Conservation (phyloP, 345 rosid species). For the Psidium guajava region DNA sequence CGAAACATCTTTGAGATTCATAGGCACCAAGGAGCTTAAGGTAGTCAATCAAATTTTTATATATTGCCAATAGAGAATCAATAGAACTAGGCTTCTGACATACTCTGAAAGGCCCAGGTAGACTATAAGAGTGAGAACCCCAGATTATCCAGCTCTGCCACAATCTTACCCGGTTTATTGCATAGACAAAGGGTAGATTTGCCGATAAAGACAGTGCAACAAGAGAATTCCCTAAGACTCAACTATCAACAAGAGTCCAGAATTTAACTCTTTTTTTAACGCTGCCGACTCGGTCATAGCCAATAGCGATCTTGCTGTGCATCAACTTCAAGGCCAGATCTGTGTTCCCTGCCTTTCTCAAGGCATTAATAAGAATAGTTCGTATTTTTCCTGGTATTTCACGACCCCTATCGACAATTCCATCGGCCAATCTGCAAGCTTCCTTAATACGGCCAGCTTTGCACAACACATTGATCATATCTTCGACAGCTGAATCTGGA, state of each 20-base stretch:
- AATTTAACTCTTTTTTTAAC: constrained; percentile 74
- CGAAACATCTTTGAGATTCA: not conserved
- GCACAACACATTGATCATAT: constrained; percentile 66
- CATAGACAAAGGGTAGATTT: not conserved
- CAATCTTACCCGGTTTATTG: not conserved
- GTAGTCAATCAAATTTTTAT: not conserved
- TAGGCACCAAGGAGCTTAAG: not conserved
- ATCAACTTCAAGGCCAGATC: constrained; percentile 80
- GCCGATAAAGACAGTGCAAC: not conserved
- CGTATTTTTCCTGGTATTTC: constrained; percentile 82
- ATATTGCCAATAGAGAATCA: not conserved
- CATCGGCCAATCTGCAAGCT: constrained; percentile 88
- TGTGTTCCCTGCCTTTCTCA: constrained; percentile 82
- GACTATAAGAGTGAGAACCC: not conserved
- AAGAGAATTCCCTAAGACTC: not conserved
- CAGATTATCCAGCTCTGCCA: not conserved
- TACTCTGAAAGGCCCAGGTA: not conserved
- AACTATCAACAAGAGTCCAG: constrained; percentile 37
- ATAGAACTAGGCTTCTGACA: not conserved
- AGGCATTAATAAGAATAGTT: constrained; percentile 68
- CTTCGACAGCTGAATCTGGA: constrained; percentile 79
- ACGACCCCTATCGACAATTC: constrained; percentile 76
- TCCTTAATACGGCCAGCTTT: constrained; percentile 73
- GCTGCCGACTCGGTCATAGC: constrained; percentile 71
- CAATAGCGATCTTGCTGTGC: constrained; percentile 91